Conservation (phyloP, 2,329 filamentous ascomycete species). For the Fusarium hostae region DNA sequence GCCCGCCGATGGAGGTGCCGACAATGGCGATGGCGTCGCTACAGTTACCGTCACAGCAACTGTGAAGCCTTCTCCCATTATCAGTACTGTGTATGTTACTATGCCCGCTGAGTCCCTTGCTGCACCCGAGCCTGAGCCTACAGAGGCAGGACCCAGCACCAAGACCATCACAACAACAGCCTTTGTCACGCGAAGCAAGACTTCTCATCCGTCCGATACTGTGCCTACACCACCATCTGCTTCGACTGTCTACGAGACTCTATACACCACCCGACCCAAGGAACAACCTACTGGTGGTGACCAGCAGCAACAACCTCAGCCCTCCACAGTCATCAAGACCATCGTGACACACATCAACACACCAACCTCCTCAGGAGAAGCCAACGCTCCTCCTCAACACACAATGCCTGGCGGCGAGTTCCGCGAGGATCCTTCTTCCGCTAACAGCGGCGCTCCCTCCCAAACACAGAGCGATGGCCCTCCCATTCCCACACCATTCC, state of each 20-base stretch:
- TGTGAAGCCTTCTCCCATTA: constrained; percentile 52
- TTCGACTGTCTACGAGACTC: constrained; percentile 36
- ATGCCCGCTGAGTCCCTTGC: constrained; percentile 44
- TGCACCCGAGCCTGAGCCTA: constrained; percentile 23
- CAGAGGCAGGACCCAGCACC: constrained; percentile 26
- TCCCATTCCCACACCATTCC: constrained; percentile 36
- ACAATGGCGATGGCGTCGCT: constrained; percentile 22
- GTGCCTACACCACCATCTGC: constrained; percentile 16
- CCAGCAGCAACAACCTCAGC: constrained; percentile 16
- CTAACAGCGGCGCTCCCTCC: constrained; percentile 6
- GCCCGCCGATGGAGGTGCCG: constrained; percentile 27
- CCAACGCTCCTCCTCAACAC: constrained; percentile 7
- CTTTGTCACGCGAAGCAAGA: constrained; percentile 29
- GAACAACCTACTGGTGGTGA: constrained; percentile 12
- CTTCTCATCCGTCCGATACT: constrained; percentile 9
- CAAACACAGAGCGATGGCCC: constrained; percentile 16
- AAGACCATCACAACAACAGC: constrained; percentile 39
- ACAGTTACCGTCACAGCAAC: constrained; percentile 53
- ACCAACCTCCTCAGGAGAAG: constrained; percentile 10
- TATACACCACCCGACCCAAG: constrained; percentile 32
- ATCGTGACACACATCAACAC: constrained; percentile 31
- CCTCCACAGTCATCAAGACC: constrained; percentile 33
- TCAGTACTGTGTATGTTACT: constrained; percentile 53
- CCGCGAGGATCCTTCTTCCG: constrained; percentile 30
- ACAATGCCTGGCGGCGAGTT: constrained; percentile 41